Percentiles rank a stretch among this genome's conserved stretches.
Evolutionary conservation across 768 basidiomycete genomes (phyloP).

Genomic region (Collybia sordida): DNA sequence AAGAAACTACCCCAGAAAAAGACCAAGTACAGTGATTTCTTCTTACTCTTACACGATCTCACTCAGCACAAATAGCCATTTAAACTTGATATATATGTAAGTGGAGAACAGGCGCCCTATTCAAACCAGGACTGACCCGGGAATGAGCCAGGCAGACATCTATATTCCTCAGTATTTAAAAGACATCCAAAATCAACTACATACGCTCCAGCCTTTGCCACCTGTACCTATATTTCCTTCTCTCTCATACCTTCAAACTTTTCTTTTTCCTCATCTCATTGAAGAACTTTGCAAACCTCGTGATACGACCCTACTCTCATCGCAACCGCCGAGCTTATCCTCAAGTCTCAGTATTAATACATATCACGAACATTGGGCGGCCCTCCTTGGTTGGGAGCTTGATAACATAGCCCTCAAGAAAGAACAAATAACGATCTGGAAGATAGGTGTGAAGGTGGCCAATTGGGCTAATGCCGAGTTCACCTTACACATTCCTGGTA

Average conservation of each 20-base stretch:
- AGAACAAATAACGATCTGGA: constrained; percentile 45
- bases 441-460: constrained; percentile 30
- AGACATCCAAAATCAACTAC: constrained; percentile 46
- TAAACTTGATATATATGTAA: constrained; percentile 46
- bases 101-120: constrained; percentile 4
- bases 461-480: constrained; percentile 40
- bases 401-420: constrained; percentile 39
- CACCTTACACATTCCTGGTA: constrained; percentile 34
- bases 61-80: constrained; percentile 13
- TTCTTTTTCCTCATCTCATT: constrained; percentile 37
- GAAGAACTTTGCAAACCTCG: constrained; percentile 23
- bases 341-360: constrained; percentile 25
- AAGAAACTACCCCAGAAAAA: constrained; percentile 3
- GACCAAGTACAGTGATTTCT: constrained; percentile 12
- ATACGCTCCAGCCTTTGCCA: constrained; percentile 39
- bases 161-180: constrained; percentile 49
- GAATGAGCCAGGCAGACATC: constrained; percentile 38
- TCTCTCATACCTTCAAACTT: constrained; percentile 37
- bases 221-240: constrained; percentile 43
- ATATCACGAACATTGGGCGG: constrained; percentile 41
- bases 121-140: neutral
- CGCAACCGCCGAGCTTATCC: constrained; percentile 22
- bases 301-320: constrained; percentile 24
- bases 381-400: constrained; percentile 45
- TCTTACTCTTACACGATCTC: neutral